Evolutionary conservation across 2,329 filamentous ascomycete species (phyloP).

Genomic region (Hypoxylon sp.): DNA sequence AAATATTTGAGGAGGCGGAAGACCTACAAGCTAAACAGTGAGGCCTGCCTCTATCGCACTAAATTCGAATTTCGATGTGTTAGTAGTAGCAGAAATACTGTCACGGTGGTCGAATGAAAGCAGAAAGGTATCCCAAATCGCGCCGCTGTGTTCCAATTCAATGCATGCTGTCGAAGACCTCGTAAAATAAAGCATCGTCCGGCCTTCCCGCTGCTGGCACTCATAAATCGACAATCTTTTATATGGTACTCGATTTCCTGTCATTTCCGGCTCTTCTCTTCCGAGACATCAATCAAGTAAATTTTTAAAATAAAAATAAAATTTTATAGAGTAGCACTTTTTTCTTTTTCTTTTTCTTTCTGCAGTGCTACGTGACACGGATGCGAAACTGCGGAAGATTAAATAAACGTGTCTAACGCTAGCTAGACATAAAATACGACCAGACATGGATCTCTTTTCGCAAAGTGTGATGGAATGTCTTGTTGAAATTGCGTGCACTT

Average conservation of each 20-base stretch:
- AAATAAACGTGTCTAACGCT: constrained; percentile 30
- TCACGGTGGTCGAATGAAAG: constrained; percentile 9
- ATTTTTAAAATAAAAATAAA: too few relatives aligned
- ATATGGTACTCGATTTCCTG: constrained; percentile 5
- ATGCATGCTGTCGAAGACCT: constrained; percentile 11
- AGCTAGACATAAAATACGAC: constrained; percentile 22
- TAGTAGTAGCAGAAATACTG: constrained; percentile 25
- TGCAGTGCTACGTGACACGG: constrained; percentile 48
- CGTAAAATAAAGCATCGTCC: not conserved
- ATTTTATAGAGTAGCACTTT: not conserved
- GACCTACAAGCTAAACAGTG: constrained; percentile 73
- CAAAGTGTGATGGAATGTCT: constrained; percentile 8
- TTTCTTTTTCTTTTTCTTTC: not conserved
- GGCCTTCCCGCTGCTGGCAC: constrained; percentile 3
- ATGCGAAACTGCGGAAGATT: constrained; percentile 39
- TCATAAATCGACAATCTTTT: constrained; percentile 7
- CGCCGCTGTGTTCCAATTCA: constrained; percentile 11
- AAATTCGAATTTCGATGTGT: constrained; percentile 36
- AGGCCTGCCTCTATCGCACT: constrained; percentile 82
- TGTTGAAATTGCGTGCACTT: constrained; percentile 47
- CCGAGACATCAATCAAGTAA: constrained; percentile 7
- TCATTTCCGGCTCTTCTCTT: constrained; percentile 6
- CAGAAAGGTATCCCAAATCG: constrained; percentile 18
- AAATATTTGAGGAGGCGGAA: constrained; percentile 6
- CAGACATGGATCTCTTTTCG: constrained; percentile 17